Conservation (phyloP, 495 filamentous ascomycete genomes). For the Rusavskia elegans region DNA sequence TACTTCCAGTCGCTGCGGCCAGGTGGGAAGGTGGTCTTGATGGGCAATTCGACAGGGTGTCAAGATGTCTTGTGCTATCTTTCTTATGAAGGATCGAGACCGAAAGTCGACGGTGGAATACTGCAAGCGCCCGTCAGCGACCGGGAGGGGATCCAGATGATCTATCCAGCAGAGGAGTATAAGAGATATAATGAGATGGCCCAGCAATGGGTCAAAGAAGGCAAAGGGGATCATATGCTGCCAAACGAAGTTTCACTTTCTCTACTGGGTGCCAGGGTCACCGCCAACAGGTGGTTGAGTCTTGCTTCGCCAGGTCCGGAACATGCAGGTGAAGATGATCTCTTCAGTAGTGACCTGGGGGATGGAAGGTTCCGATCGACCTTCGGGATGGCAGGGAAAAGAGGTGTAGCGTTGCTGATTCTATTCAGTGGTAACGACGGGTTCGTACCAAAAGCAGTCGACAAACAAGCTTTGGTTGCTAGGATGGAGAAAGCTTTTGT, state of each 20-base stretch:
- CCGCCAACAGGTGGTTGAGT: constrained; percentile 51
- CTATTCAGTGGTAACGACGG: constrained; percentile 62
- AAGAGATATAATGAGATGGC: constrained; percentile 36
- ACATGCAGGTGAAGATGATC: constrained; percentile 61
- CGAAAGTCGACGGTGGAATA: constrained; percentile 58
- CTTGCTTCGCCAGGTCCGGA: constrained; percentile 41
- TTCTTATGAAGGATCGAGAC: constrained; percentile 20
- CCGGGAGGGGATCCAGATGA: constrained; percentile 42
- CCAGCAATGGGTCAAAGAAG: constrained; percentile 32
- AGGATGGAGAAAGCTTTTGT: constrained; percentile 41
- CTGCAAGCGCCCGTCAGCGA: constrained; percentile 73
- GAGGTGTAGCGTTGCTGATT: constrained; percentile 19
- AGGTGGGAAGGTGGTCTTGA: constrained; percentile 49
- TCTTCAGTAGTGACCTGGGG: constrained; percentile 65
- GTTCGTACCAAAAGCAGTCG: constrained; percentile 43
- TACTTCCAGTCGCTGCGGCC: constrained; percentile 38
- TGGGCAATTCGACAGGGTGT: constrained; percentile 81
- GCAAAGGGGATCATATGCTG: constrained; percentile 40
- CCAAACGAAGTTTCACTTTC: constrained; percentile 28
- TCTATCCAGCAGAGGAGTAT: constrained; percentile 26
- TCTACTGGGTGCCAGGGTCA: constrained; percentile 40
- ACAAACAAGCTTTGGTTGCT: constrained; percentile 46
- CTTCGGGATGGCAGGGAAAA: constrained; percentile 45
- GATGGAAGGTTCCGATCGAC: constrained; percentile 39
- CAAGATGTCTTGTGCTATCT: constrained; percentile 78